These are phyloP conservation scores for Ogataea allantospora DNA, from an alignment of 805 yeast genomes.

Conservation along the genomic window DNA sequence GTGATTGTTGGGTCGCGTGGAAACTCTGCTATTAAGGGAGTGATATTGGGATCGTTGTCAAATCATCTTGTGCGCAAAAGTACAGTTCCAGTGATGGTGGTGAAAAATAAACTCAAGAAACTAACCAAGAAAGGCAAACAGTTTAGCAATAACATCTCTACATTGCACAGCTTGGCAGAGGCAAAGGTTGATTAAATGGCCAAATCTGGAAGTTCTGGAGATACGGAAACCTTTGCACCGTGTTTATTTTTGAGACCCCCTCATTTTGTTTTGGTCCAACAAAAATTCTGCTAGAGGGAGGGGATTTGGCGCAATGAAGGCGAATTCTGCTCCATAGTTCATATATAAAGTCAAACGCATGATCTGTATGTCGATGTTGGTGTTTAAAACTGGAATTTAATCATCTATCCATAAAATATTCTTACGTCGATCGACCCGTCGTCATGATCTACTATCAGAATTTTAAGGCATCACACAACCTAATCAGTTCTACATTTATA, in stretches of 20 bases:
- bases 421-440: constrained; percentile 14
- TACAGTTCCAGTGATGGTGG: constrained; percentile 79
- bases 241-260: constrained; percentile 12
- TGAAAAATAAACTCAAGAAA: constrained; percentile 67
- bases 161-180: constrained; percentile 42
- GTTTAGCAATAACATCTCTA: constrained; percentile 55
- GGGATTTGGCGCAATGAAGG: constrained; percentile 10
- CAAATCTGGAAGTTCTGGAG: not conserved
- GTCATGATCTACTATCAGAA: constrained; percentile 22
- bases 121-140: constrained; percentile 54
- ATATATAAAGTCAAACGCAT: constrained; percentile 5
- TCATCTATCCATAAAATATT: not conserved
- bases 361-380: constrained; percentile 2
- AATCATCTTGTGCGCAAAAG: constrained; percentile 71
- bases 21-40: constrained; percentile 68
- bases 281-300: constrained; percentile 12
- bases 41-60: constrained; percentile 67
- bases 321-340: not conserved
- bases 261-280: constrained; percentile 23
- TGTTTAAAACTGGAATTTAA: not conserved
- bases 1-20: constrained; percentile 79
- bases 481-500: constrained; percentile 19
- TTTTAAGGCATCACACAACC: constrained; percentile 21
- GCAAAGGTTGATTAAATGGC: constrained; percentile 37
- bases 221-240: constrained; percentile 7